A percentile compares a stretch with the other conserved stretches of the same genome.
These are phyloP conservation scores for Polyporus tsugae DNA, from an alignment of 1,284 basidiomycete species.

Conservation along the genomic window DNA sequence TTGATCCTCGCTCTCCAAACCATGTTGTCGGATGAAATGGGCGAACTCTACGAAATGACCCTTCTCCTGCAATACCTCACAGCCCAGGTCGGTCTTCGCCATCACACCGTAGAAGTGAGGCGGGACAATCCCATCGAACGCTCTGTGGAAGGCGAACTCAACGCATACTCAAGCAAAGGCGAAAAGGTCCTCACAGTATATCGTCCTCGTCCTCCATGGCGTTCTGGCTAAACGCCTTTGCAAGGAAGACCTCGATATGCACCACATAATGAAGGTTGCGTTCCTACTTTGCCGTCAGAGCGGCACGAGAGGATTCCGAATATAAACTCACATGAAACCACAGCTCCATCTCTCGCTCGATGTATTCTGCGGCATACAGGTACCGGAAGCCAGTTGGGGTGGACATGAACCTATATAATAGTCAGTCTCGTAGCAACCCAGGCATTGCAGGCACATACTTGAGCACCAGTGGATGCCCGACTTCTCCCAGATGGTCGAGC, in stretches of 20 bases:
- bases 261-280: slow-evolving; percentile 89
- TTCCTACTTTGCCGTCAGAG: slow-evolving; percentile 57
- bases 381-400: slow-evolving; percentile 94
- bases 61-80: slow-evolving; percentile 88
- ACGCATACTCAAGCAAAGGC: background rate
- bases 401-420: slow-evolving; percentile 83
- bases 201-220: slow-evolving; percentile 72
- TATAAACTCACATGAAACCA: slow-evolving; percentile 85
- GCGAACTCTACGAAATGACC: slow-evolving; percentile 94
- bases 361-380: slow-evolving; percentile 91
- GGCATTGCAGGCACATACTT: slow-evolving; percentile 63
- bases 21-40: slow-evolving; percentile 89
- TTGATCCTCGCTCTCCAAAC: slow-evolving; percentile 83
- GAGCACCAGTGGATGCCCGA: slow-evolving; percentile 88
- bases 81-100: slow-evolving; percentile 94
- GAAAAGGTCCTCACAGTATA: slow-evolving; percentile 52
- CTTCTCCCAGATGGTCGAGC: slow-evolving; percentile 93
- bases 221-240: slow-evolving; percentile 74
- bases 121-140: slow-evolving; percentile 90
- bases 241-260: slow-evolving; percentile 87
- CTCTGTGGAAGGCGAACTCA: slow-evolving; percentile 45
- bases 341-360: slow-evolving; percentile 93
- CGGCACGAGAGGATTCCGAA: background rate
- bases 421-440: background rate
- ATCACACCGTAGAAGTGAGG: slow-evolving; percentile 98